Evolutionary conservation across 805 yeast species (phyloP).

Genomic region (Yamadazyma paraphyllophila): DNA sequence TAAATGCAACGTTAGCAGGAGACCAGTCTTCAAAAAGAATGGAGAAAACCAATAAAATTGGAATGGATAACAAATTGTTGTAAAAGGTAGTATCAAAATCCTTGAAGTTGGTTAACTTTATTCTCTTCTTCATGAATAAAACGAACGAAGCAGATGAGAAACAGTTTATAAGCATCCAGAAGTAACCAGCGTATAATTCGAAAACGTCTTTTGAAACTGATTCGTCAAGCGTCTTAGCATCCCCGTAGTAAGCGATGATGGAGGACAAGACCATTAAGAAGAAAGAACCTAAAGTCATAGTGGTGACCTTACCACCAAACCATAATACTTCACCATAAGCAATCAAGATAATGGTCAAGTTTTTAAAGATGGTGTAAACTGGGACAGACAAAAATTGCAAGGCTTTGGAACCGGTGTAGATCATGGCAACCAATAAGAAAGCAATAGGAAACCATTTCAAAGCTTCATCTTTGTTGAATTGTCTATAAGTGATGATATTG

Average conservation of each 20-base stretch:
- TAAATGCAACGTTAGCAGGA: constrained; percentile 63
- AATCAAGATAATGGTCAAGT: constrained; percentile 91
- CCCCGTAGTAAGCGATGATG: constrained; percentile 94
- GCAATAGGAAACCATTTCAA: constrained; percentile 96
- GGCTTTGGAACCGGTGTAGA: constrained; percentile 94
- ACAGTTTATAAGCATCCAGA: constrained; percentile 97
- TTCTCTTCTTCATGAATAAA: constrained; percentile 94
- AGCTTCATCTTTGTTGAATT: constrained; percentile 82
- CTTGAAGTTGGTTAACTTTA: constrained; percentile 93
- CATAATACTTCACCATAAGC: constrained; percentile 98
- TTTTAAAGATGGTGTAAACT: constrained; percentile 96
- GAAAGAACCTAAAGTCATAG: constrained; percentile 88
- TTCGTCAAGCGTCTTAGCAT: constrained; percentile 38
- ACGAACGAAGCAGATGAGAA: constrained; percentile 92
- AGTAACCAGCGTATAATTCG: constrained; percentile 68
- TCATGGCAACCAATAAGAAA: constrained; percentile 83
- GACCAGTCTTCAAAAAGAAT: constrained; percentile 92
- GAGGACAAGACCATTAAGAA: constrained; percentile 91
- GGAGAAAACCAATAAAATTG: constrained; percentile 76
- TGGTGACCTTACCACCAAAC: constrained; percentile 90
- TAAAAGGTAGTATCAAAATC: constrained; percentile 98
- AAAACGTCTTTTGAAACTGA: constrained; percentile 36
- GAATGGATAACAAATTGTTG: constrained; percentile 92
- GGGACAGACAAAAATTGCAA: constrained; percentile 89
- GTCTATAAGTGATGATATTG: constrained; percentile 82